A percentile compares a stretch with the other conserved stretches of the same genome.
Evolutionary conservation across 139 green algal genomes (phyloP).

Genomic region (Micractinium conductrix): DNA sequence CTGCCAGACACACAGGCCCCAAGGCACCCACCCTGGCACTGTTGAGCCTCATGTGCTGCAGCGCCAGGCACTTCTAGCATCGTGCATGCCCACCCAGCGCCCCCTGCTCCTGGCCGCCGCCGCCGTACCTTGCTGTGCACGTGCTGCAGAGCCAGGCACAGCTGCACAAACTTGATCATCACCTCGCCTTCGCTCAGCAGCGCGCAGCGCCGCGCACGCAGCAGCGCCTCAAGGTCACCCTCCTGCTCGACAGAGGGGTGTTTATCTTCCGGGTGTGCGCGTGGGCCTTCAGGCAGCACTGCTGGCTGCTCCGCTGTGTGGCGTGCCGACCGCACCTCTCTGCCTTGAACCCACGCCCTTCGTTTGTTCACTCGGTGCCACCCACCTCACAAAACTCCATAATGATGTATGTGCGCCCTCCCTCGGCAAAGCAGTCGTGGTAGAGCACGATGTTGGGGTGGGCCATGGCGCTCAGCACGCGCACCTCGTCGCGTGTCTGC

Average conservation of each 20-base stretch:
- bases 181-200: constrained; percentile 75
- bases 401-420: constrained; percentile 60
- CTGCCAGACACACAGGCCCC: too few species aligned
- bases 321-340: too few species aligned
- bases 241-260: too few species aligned
- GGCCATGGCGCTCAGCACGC: constrained; percentile 53
- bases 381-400: constrained; percentile 77
- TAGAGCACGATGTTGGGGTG: constrained; percentile 75
- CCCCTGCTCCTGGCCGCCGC: too few species aligned
- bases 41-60: too few species aligned
- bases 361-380: neutral
- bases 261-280: too few species aligned
- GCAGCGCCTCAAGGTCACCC: constrained; percentile 63
- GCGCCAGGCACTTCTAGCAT: too few species aligned
- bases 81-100: too few species aligned
- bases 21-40: too few species aligned
- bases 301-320: too few species aligned
- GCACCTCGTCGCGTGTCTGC: constrained; percentile 32
- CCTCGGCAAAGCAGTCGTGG: constrained; percentile 63
- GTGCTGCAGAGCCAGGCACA: constrained; percentile 70
- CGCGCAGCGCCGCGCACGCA: constrained; percentile 51
- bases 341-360: neutral
- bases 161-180: constrained; percentile 84
- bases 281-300: too few species aligned
- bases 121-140: constrained; percentile 60